Evolutionary conservation across 2,329 filamentous ascomycete genomes (phyloP).

Genomic region (Colletotrichum sp.): DNA sequence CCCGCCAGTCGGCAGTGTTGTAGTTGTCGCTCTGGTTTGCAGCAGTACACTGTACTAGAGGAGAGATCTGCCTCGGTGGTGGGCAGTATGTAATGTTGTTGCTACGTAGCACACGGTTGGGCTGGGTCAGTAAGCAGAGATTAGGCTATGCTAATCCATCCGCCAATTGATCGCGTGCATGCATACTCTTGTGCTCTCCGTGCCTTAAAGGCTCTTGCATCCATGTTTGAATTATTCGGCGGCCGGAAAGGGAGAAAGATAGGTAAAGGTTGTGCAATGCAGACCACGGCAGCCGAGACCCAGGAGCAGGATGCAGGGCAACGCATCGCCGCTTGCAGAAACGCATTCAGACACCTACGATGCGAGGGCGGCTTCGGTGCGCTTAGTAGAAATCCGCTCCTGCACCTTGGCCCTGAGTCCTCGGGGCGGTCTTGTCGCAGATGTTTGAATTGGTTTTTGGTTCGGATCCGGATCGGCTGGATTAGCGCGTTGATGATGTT

Average conservation of each 20-base stretch:
- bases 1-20: background rate
- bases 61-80: background rate
- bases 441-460: background rate
- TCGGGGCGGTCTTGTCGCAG: background rate
- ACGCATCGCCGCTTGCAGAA: background rate
- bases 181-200: background rate
- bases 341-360: background rate
- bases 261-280: background rate
- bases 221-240: background rate
- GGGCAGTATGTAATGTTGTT: background rate
- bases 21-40: background rate
- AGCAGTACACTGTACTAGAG: background rate
- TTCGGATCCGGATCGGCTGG: slow-evolving; percentile 14
- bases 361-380: background rate
- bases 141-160: background rate
- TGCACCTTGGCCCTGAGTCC: background rate
- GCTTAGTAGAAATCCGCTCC: background rate
- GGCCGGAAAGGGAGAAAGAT: background rate
- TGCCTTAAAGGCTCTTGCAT: background rate
- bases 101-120: slow-evolving; percentile 5
- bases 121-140: slow-evolving; percentile 3
- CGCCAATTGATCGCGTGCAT: background rate
- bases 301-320: background rate
- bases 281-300: background rate
- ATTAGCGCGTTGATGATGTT: background rate